These are phyloP conservation scores for Colletotrichum musicola DNA, from an alignment of 2,329 filamentous ascomycete species.

Conservation along the genomic window DNA sequence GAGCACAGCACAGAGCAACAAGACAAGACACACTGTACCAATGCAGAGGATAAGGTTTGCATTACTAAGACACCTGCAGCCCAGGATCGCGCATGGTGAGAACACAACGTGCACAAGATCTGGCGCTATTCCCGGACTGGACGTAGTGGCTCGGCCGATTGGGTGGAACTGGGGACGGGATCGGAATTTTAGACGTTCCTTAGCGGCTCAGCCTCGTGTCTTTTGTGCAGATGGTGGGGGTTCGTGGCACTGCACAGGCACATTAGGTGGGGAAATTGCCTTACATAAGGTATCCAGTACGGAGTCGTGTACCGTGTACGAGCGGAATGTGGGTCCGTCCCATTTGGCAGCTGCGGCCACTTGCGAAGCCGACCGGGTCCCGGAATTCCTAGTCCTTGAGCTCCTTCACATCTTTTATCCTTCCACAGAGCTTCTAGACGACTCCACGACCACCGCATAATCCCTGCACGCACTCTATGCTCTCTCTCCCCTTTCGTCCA, in stretches of 20 bases:
- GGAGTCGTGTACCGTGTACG: neutral
- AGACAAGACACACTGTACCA: slow-evolving; percentile 26
- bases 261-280: no score
- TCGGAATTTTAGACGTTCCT: slow-evolving; percentile 33
- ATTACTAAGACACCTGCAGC: slow-evolving; percentile 36
- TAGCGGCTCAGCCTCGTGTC: slow-evolving; percentile 33
- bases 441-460: slow-evolving; percentile 19
- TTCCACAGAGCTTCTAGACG: slow-evolving; percentile 29
- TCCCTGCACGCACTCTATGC: slow-evolving; percentile 16
- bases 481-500: slow-evolving; percentile 1
- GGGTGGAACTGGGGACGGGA: slow-evolving; percentile 30
- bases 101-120: slow-evolving; percentile 37
- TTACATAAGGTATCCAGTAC: neutral
- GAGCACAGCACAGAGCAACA: neutral
- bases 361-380: slow-evolving; percentile 8
- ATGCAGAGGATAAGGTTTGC: slow-evolving; percentile 40
- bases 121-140: slow-evolving; percentile 23
- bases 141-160: slow-evolving; percentile 20
- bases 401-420: slow-evolving; percentile 9
- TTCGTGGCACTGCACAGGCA: neutral
- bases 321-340: neutral
- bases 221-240: slow-evolving; percentile 26
- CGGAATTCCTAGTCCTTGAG: neutral
- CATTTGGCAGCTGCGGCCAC: slow-evolving; percentile 33
- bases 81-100: slow-evolving; percentile 26